Percentiles rank a stretch among this genome's conserved stretches.
phyloP scores from a whole-genome alignment of 805 yeast genomes.

The Lipomyces sp. region DNA sequence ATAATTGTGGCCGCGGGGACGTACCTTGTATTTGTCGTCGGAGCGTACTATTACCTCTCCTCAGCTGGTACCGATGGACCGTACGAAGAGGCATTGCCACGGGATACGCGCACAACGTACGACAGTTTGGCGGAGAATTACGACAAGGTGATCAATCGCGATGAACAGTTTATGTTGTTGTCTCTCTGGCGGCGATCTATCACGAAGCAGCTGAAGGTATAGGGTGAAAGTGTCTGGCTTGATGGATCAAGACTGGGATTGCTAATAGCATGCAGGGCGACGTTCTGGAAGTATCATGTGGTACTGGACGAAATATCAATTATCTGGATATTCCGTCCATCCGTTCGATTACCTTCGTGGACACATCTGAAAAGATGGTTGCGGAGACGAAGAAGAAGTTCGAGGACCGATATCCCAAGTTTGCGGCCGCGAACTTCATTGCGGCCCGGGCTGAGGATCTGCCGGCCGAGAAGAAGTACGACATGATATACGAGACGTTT shows the following conservation, averaged over 20 bases:
- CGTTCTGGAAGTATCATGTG: constrained; percentile 90
- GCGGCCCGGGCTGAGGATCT: constrained; percentile 75
- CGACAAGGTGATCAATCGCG: constrained; percentile 74
- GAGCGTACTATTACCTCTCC: constrained; percentile 18
- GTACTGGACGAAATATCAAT: constrained; percentile 90
- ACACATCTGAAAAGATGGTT: constrained; percentile 83
- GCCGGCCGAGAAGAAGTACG: constrained; percentile 59
- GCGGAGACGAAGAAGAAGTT: constrained; percentile 74
- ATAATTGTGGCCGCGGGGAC: constrained; percentile 12
- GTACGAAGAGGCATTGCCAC: constrained; percentile 56
- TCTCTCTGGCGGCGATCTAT: constrained; percentile 50
- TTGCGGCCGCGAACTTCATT: constrained; percentile 74
- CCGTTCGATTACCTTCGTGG: constrained; percentile 77
- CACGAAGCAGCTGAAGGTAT: constrained; percentile 37
- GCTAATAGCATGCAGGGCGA: constrained; percentile 81
- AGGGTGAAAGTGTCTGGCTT: not conserved
- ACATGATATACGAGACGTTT: constrained; percentile 89
- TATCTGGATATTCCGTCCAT: constrained; percentile 51
- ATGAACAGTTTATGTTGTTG: constrained; percentile 59
- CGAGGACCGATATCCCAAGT: constrained; percentile 61
- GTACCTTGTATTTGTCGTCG: constrained; percentile 17
- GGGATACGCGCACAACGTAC: constrained; percentile 78
- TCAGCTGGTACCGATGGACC: constrained; percentile 10
- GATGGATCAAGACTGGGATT: constrained; percentile 44
- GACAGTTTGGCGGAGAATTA: constrained; percentile 75